Evolutionary conservation across 352 stramenopile genomes (phyloP), one percentile per base, ranked within the genome.

Genomic region (Thraustotheca clavata): DNA sequence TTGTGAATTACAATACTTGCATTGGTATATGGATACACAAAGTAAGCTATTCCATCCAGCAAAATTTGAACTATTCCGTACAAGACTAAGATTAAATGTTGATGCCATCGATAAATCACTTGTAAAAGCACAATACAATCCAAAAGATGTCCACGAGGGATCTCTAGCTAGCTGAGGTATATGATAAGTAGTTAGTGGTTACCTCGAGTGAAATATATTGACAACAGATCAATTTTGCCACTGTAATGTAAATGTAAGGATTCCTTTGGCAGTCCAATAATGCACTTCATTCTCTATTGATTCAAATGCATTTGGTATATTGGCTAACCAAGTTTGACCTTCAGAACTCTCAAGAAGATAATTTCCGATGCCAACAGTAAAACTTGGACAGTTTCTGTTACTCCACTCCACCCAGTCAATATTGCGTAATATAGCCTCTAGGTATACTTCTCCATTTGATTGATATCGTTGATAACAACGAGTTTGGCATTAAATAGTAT

Each of bases 391-490:
- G 8, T 18, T 22, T 8, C 27, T 27, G 8, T 14, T 52, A 22
- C 8, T 33, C 14, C 14, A 14, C n/a, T n/a, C n/a, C 22, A 29
- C 29, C 27, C 12, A 39, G 27, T 54, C 57, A n/a, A 65, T 32
- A 20, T 65, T 65, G 35, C 57, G 35, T 32, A 65, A 22, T 31
- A 43, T 35, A 12, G 39, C 31, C 34, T 65, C 57, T 46, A 65
- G 22, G 41, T 55, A 65, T 20, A 65, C 35, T 20, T 26, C 57
- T 26, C 27, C 57, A 49, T 54, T 65, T 27, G 20, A 16, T 3
- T 18, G 12, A 18, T 54, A 43, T 16, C 24, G 11, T 8, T 9
- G 14, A 11, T 24, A 14, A 22, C 57, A 65, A n/a, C 57, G 36
- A 24, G 4, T 11, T 8, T 34, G 36, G 4, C 57, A 46, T 12